phyloP scores from a whole-genome alignment of 1,284 basidiomycete species.

The Leccinum olivaceoglutinosum region DNA sequence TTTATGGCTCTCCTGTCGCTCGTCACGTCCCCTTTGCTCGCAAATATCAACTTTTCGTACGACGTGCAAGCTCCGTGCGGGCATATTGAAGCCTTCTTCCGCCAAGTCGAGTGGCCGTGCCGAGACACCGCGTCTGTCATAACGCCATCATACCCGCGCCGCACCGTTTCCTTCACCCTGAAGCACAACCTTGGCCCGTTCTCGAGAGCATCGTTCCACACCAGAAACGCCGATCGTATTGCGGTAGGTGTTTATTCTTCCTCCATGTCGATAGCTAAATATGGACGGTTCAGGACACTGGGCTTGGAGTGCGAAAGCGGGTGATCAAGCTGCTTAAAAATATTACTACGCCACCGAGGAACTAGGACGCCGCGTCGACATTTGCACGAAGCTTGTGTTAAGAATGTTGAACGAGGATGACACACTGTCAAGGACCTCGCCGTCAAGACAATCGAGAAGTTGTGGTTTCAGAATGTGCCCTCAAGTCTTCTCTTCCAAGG shows the following conservation, averaged over 20 bases:
- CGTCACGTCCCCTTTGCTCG: slow-evolving; percentile 20
- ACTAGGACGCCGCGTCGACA: slow-evolving; percentile 64
- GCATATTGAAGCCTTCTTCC: slow-evolving; percentile 24
- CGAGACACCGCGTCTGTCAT: neutral
- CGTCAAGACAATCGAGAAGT: slow-evolving; percentile 79
- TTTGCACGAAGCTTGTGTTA: slow-evolving; percentile 78
- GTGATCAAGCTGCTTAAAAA: slow-evolving; percentile 89
- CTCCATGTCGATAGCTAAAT: neutral
- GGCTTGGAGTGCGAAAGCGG: slow-evolving; percentile 88
- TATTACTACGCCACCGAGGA: slow-evolving; percentile 70
- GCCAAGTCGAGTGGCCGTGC: slow-evolving; percentile 17
- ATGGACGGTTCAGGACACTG: slow-evolving; percentile 65
- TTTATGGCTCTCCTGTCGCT: slow-evolving; percentile 25
- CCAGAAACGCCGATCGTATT: slow-evolving; percentile 81
- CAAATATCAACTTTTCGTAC: slow-evolving; percentile 22
- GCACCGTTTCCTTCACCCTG: slow-evolving; percentile 20
- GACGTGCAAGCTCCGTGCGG: slow-evolving; percentile 23
- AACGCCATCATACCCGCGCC: neutral
- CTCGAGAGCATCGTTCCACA: slow-evolving; percentile 33
- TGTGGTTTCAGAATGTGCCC: slow-evolving; percentile 68
- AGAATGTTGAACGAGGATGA: slow-evolving; percentile 88
- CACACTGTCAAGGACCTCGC: slow-evolving; percentile 84
- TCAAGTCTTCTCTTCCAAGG: slow-evolving; percentile 32
- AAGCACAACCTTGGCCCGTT: slow-evolving; percentile 23
- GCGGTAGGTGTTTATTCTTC: slow-evolving; percentile 48